Conservation (phyloP, 2,329 filamentous ascomycete genomes). For the Cladosporium sp. region DNA sequence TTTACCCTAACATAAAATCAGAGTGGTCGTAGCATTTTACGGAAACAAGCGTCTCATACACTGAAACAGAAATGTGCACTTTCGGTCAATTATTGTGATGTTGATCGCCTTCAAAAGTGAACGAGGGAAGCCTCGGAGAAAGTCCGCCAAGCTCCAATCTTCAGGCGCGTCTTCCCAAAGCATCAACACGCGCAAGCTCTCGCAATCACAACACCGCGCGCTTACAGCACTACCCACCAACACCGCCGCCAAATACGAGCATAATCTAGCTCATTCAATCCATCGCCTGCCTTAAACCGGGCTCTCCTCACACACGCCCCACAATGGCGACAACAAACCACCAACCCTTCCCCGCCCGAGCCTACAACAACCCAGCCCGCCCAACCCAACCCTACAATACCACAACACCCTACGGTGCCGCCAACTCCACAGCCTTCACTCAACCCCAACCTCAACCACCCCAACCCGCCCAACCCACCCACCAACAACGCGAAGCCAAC, state of each 20-base stretch:
- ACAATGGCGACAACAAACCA: constrained; percentile 54
- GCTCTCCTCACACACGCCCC: not conserved
- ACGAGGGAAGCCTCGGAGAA: not conserved
- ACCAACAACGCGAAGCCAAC: constrained; percentile 42
- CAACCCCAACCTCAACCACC: constrained; percentile 22
- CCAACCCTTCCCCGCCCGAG: constrained; percentile 57
- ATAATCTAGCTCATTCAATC: not conserved
- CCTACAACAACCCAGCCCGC: constrained; percentile 48
- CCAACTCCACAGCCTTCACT: constrained; percentile 34
- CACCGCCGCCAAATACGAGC: not conserved
- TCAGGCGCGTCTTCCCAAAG: not conserved
- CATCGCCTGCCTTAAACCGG: not conserved
- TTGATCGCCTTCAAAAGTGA: not conserved
- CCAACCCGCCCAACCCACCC: constrained; percentile 28
- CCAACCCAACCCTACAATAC: constrained; percentile 32
- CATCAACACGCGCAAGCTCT: not conserved
- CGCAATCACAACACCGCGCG: constrained; percentile 1
- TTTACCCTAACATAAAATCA: too few species aligned
- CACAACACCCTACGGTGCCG: constrained; percentile 32
- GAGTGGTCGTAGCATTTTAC: not conserved
- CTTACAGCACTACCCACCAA: not conserved
- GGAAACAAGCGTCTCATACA: not conserved
- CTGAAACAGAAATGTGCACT: not conserved
- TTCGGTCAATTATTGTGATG: not conserved
- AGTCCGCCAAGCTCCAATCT: not conserved